Evolutionary conservation across 108 stramenopile genomes (phyloP).

Genomic region (Craspedostauros australis): DNA sequence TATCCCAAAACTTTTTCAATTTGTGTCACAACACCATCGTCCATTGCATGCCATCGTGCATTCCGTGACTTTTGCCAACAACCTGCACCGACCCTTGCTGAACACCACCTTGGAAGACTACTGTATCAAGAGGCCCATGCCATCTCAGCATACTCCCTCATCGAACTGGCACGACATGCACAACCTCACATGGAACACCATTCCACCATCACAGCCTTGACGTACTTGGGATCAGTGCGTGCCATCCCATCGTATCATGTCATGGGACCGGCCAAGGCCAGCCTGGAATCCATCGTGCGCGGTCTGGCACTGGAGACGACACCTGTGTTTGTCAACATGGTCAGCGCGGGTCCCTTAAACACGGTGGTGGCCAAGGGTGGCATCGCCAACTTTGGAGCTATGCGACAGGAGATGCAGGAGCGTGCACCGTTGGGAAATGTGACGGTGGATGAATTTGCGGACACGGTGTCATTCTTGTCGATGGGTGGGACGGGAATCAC

Average conservation of each 20-base stretch:
- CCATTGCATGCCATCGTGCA: conserved; percentile 40
- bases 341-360: conserved; percentile 54
- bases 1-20: too few species aligned
- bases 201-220: conserved; percentile 51
- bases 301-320: conserved; percentile 46
- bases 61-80: conserved; percentile 40
- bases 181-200: too few species aligned
- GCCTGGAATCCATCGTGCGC: conserved; percentile 41
- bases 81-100: conserved; percentile 22
- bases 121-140: conserved; percentile 35
- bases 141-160: conserved; percentile 47
- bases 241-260: conserved; percentile 51
- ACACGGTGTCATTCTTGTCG: conserved; percentile 33
- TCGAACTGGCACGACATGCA: conserved; percentile 32
- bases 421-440: conserved; percentile 38
- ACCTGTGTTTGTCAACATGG: conserved; percentile 47
- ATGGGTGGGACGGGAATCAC: conserved; percentile 32
- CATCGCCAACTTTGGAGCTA: conserved; percentile 36
- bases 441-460: conserved; percentile 44
- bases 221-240: conserved; percentile 51
- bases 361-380: conserved; percentile 52
- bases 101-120: conserved; percentile 25
- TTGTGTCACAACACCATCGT: too few species aligned
- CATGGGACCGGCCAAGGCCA: conserved; percentile 75
- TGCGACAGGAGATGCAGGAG: conserved; percentile 24